These are phyloP conservation scores for Kurtzmaniella natalensis DNA, from an alignment of 1,139 yeast genomes.

Conservation along the genomic window DNA sequence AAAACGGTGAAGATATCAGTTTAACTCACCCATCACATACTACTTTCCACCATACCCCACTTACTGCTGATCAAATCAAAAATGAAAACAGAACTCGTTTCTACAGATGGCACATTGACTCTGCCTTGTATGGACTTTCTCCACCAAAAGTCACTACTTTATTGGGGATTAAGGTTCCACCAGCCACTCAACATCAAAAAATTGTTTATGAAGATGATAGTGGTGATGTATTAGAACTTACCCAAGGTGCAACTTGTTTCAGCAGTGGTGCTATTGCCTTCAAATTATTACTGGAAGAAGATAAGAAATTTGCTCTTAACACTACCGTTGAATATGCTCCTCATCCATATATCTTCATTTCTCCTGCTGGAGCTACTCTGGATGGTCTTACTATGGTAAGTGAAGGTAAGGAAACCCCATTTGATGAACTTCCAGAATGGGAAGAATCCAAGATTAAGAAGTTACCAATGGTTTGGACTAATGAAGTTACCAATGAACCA, in stretches of 20 bases:
- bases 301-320: conserved; percentile 65
- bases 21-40: conserved; percentile 83
- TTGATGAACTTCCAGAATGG: conserved; percentile 76
- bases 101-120: conserved; percentile 92
- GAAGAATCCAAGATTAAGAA: conserved; percentile 69
- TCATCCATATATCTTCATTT: conserved; percentile 82
- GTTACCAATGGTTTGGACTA: conserved; percentile 87
- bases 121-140: conserved; percentile 77
- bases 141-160: conserved; percentile 85
- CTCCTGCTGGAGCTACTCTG: conserved; percentile 74
- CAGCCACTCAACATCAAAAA: conserved; percentile 37
- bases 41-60: conserved; percentile 65
- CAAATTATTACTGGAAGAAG: conserved; percentile 59
- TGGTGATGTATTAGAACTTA: conserved; percentile 57
- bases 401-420: conserved; percentile 65
- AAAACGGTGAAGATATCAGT: conserved; percentile 49
- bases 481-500: conserved; percentile 79
- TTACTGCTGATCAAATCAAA: conserved; percentile 57
- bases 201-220: conserved; percentile 65
- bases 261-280: conserved; percentile 79
- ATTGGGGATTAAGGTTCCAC: conserved; percentile 78
- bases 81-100: conserved; percentile 65
- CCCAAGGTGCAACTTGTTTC: conserved; percentile 86
- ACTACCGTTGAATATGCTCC: conserved; percentile 86
- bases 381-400: conserved; percentile 84